Conservation (phyloP, 495 filamentous ascomycete species). For the Lasiosphaeria miniovina region DNA sequence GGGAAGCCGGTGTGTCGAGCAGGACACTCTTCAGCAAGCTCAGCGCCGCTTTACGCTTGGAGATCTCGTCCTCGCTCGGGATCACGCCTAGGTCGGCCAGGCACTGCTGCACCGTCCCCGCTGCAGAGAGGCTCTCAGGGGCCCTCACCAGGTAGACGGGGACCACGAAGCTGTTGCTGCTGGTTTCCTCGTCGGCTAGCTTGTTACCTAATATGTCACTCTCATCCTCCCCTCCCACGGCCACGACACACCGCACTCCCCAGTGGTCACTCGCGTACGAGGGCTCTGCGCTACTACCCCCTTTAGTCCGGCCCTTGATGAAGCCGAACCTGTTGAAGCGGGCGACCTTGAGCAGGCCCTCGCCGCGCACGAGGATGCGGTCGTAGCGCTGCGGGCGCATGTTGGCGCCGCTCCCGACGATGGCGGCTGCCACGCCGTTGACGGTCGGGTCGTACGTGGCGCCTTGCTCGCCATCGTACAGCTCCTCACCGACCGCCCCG, state of each 20-base stretch:
- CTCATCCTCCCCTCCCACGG: constrained; percentile 16
- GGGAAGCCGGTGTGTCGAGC: constrained; percentile 16
- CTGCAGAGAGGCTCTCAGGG: constrained; percentile 13
- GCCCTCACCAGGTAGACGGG: constrained; percentile 28
- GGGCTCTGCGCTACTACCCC: background rate
- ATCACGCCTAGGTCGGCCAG: constrained; percentile 33
- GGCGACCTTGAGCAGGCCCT: constrained; percentile 32
- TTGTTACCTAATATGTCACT: background rate
- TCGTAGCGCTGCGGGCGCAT: constrained; percentile 58
- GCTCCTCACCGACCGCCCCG: constrained; percentile 13
- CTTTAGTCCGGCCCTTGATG: constrained; percentile 17
- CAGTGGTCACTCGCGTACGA: constrained; percentile 55
- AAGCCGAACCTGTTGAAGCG: constrained; percentile 51
- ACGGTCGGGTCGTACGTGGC: constrained; percentile 54
- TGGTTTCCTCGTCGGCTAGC: constrained; percentile 4
- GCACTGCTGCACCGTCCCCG: constrained; percentile 24
- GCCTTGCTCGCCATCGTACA: constrained; percentile 51
- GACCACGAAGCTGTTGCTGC: constrained; percentile 15
- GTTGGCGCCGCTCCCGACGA: constrained; percentile 35
- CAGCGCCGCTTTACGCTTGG: constrained; percentile 40
- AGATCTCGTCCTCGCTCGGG: constrained; percentile 41
- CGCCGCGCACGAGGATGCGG: constrained; percentile 47
- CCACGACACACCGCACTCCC: constrained; percentile 48
- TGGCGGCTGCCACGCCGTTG: constrained; percentile 49
- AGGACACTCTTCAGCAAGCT: constrained; percentile 43